Conservation (phyloP, 305 asterid species). For the Euphrasia arctica region DNA sequence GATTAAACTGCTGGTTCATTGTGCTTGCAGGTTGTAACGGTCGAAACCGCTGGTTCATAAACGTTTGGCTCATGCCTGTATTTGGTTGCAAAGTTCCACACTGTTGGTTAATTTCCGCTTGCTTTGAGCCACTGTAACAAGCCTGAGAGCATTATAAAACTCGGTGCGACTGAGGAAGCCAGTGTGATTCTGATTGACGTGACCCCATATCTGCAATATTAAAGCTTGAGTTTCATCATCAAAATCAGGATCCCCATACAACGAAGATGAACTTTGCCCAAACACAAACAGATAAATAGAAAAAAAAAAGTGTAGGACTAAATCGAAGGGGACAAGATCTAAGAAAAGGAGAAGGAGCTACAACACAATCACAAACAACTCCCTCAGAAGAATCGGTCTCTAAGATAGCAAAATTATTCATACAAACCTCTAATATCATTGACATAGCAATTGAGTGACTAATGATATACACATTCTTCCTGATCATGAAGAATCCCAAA, state of each 20-base stretch:
- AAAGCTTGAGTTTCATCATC: too few species aligned
- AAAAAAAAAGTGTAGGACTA: not conserved
- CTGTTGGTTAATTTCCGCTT: slow-evolving; percentile 57
- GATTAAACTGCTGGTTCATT: slow-evolving; percentile 53
- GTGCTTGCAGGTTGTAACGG: slow-evolving; percentile 48
- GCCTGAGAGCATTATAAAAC: slow-evolving; percentile 90
- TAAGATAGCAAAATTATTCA: slow-evolving; percentile 9
- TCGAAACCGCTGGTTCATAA: slow-evolving; percentile 48
- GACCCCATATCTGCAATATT: slow-evolving; percentile 80
- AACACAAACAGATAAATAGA: too few species aligned
- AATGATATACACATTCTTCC: slow-evolving; percentile 7
- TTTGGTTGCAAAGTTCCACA: slow-evolving; percentile 41
- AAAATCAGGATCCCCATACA: too few species aligned
- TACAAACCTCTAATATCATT: slow-evolving; percentile 5
- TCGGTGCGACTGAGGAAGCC: slow-evolving; percentile 79
- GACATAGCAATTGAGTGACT: slow-evolving; percentile 5
- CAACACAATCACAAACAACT: not conserved
- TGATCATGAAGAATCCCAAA: slow-evolving; percentile 18
- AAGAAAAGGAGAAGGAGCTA: slow-evolving; percentile 15
- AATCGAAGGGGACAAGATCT: not conserved
- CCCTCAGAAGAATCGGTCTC: slow-evolving; percentile 8
- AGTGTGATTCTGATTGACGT: slow-evolving; percentile 61
- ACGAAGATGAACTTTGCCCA: too few species aligned
- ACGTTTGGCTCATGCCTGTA: slow-evolving; percentile 18
- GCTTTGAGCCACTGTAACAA: slow-evolving; percentile 96